Conservation (phyloP, 768 basidiomycete genomes). For the Agaricus blazei region DNA sequence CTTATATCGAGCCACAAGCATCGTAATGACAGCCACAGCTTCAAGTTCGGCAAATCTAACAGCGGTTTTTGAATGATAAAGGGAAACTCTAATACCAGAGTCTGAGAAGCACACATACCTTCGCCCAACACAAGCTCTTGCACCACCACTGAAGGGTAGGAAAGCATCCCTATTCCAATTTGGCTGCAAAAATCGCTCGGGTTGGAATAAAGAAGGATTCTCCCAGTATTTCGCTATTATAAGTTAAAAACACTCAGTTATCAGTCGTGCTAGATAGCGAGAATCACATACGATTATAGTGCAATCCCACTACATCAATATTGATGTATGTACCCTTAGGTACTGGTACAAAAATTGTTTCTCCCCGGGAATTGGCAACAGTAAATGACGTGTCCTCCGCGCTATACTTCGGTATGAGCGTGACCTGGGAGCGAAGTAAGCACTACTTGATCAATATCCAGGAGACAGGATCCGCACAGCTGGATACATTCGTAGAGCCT, state of each 20-base stretch:
- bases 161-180: conserved; percentile 18
- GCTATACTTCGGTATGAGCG: conserved; percentile 37
- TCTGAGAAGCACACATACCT: conserved; percentile 21
- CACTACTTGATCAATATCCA: too few species aligned
- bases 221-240: conserved; percentile 40
- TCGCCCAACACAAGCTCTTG: conserved; percentile 40
- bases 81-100: too few species aligned
- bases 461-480: conserved; percentile 20
- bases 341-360: conserved; percentile 31
- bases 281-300: conserved; percentile 42
- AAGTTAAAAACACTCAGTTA: neutral
- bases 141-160: conserved; percentile 23
- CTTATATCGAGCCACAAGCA: conserved; percentile 37
- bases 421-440: conserved; percentile 22
- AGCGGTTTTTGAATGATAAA: neutral
- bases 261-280: conserved; percentile 13
- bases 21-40: conserved; percentile 40
- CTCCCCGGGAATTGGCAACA: conserved; percentile 28
- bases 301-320: conserved; percentile 35
- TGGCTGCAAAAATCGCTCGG: conserved; percentile 13
- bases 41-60: conserved; percentile 42
- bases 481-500: conserved; percentile 37
- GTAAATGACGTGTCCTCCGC: conserved; percentile 42
- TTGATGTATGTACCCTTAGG: conserved; percentile 34
- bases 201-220: conserved; percentile 33